Evolutionary conservation across 768 basidiomycete species (phyloP).

Genomic region (Hypholoma sublateritium): DNA sequence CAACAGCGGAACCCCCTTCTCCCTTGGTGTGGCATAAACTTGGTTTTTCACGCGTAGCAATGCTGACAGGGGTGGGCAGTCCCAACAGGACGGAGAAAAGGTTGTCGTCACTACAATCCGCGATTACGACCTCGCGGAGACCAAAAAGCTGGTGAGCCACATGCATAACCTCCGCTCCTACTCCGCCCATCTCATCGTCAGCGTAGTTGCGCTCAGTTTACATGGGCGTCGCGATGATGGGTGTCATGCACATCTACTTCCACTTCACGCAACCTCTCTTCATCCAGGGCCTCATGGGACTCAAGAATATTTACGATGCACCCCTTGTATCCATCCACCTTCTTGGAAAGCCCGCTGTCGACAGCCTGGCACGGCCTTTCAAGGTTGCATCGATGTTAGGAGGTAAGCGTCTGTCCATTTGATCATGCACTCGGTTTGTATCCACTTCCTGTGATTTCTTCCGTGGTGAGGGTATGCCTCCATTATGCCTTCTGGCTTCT

Average conservation of each 20-base stretch:
- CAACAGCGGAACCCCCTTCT: slow-evolving; percentile 69
- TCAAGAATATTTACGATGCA: slow-evolving; percentile 88
- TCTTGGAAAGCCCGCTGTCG: slow-evolving; percentile 74
- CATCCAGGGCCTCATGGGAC: slow-evolving; percentile 90
- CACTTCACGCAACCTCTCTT: slow-evolving; percentile 96
- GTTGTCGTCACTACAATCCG: slow-evolving; percentile 86
- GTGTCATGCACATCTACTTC: slow-evolving; percentile 90
- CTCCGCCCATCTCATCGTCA: neutral
- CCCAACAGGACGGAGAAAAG: slow-evolving; percentile 56
- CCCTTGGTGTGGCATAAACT: slow-evolving; percentile 64
- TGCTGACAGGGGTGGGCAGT: slow-evolving; percentile 21
- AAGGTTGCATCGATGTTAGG: slow-evolving; percentile 76
- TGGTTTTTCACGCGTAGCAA: neutral
- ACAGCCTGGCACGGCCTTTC: slow-evolving; percentile 90
- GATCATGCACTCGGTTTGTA: neutral
- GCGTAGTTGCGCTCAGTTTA: slow-evolving; percentile 62
- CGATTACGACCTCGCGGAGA: slow-evolving; percentile 92
- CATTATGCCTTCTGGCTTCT: neutral
- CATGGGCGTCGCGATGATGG: slow-evolving; percentile 85
- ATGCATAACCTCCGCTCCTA: neutral
- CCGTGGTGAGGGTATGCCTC: neutral
- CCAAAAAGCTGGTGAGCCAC: slow-evolving; percentile 65
- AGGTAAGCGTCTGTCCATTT: slow-evolving; percentile 40
- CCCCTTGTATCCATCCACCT: slow-evolving; percentile 83
- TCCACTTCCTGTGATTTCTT: neutral